Evolutionary conservation across 306 rosid species (phyloP).

Genomic region (Pterocarpus macrocarpus): DNA sequence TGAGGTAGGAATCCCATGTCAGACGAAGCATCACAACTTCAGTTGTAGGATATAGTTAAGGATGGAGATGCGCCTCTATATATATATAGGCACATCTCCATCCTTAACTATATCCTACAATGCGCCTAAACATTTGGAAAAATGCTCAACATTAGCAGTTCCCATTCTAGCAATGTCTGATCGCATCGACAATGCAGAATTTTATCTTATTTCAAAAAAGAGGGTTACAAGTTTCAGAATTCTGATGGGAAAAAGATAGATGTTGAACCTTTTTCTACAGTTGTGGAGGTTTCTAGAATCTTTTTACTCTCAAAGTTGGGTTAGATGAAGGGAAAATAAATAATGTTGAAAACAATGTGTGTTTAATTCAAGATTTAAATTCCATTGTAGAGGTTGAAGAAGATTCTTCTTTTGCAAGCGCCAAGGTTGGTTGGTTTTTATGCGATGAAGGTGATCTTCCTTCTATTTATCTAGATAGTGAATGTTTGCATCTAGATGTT

Average conservation of each 20-base stretch:
- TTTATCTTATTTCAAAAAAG: not conserved
- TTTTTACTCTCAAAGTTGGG: slow-evolving; percentile 7
- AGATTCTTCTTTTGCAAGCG: slow-evolving; percentile 18
- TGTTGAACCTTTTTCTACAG: not conserved
- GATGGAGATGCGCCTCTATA: not conserved
- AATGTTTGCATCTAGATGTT: not conserved
- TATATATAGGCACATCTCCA: too few relatives aligned
- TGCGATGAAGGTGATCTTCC: not conserved
- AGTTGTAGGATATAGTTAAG: not conserved
- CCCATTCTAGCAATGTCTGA: not conserved
- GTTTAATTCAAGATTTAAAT: not conserved
- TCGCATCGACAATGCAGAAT: not conserved
- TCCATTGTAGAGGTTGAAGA: slow-evolving; percentile 7
- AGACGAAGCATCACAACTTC: slow-evolving; percentile 18
- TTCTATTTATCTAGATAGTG: not conserved
- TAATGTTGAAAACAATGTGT: not conserved
- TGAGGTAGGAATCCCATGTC: not conserved
- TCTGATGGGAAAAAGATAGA: not conserved
- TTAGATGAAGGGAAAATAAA: not conserved
- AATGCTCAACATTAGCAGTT: not conserved
- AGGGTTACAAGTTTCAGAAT: not conserved
- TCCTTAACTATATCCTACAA: too few relatives aligned
- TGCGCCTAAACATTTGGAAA: not conserved
- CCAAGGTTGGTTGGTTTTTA: not conserved
- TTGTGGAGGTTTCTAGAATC: slow-evolving; percentile 2